These are phyloP conservation scores for Cladosporium velox DNA, from an alignment of 2,329 filamentous ascomycete species.

Conservation along the genomic window DNA sequence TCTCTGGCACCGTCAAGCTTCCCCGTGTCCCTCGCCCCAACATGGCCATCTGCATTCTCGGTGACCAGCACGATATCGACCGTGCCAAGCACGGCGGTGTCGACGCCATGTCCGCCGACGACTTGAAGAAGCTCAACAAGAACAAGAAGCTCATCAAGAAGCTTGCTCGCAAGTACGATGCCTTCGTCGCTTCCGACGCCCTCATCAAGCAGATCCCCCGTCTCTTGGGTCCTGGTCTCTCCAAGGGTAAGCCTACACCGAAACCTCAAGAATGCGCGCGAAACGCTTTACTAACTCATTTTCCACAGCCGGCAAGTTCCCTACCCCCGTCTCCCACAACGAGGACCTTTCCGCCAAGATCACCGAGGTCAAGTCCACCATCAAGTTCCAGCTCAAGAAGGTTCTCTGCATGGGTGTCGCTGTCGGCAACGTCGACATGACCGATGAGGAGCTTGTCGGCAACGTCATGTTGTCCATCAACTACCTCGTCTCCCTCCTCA, in stretches of 20 bases:
- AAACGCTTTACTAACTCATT: slow-evolving; percentile 32
- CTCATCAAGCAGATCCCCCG: slow-evolving; percentile 99
- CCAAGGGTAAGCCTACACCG: slow-evolving; percentile 67
- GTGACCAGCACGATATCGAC: slow-evolving; percentile 98
- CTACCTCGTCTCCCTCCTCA: slow-evolving; percentile 98
- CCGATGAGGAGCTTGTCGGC: slow-evolving; percentile 88
- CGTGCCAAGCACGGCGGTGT: slow-evolving; percentile 99
- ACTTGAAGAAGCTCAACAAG: slow-evolving; percentile 99
- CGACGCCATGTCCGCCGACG: slow-evolving; percentile 96
- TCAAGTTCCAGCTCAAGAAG: slow-evolving; percentile 99
- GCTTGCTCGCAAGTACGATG: slow-evolving; percentile 99
- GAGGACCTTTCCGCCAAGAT: slow-evolving; percentile 95
- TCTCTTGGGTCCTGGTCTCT: slow-evolving; percentile 98
- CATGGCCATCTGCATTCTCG: slow-evolving; percentile 86
- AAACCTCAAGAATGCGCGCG: neutral
- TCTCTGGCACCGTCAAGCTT: slow-evolving; percentile 98
- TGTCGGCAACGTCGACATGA: slow-evolving; percentile 98
- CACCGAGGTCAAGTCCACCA: slow-evolving; percentile 99
- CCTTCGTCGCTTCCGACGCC: slow-evolving; percentile 94
- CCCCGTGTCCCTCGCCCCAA: slow-evolving; percentile 86
- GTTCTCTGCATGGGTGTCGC: slow-evolving; percentile 99
- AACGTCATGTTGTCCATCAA: slow-evolving; percentile 99
- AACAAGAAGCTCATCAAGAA: slow-evolving; percentile 99
- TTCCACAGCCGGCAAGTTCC: slow-evolving; percentile 91
- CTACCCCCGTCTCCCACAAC: slow-evolving; percentile 93